Evolutionary conservation across 202 grass and related monocot genomes (phyloP), one percentile per base, ranked within the genome.

Genomic region (Digitaria exilis): DNA sequence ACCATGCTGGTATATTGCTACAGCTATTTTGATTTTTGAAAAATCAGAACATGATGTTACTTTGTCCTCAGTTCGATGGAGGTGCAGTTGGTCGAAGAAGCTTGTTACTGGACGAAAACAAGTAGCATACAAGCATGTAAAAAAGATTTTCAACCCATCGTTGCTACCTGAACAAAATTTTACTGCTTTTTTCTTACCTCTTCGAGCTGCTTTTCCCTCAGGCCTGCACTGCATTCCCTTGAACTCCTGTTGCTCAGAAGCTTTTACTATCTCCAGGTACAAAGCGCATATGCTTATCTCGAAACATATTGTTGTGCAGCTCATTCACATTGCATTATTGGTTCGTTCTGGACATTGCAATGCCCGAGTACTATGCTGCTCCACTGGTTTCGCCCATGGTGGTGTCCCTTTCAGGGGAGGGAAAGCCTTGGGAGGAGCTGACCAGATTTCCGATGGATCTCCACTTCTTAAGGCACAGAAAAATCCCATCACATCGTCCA

Each of bases 301-400:
- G 10, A 49, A 48, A 49, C 56, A 64, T 19, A 17, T 11, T 12
- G 12, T 17, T 42, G 57, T 7, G 24, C 61, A 76, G 32, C 51
- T 84, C 51, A 21, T 13, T n/a, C 68, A 8, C 51, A 55, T 6
- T 55, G 42, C 31, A 63, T 12, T n/a, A n/a, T n/a, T n/a, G 30
- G 29, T 50, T 18, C n/a, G 0, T 34, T 12, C 59, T 42, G 24
- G 73, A 43, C 73, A 79, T 83, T 82, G 39, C 64, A 77, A n/a
- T n/a, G n/a, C n/a, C n/a, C n/a, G n/a, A n/a, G n/a, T n/a, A n/a
- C n/a, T n/a, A n/a, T n/a, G n/a, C n/a, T n/a, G n/a, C n/a, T n/a
- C n/a, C n/a, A n/a, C n/a, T n/a, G n/a, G n/a, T n/a, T n/a, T n/a
- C n/a, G n/a, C n/a, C n/a, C n/a, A n/a, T n/a, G n/a, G n/a, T n/a